Evolutionary conservation across 2,329 filamentous ascomycete genomes (phyloP).

Genomic region (Sporothrix variecibatus): DNA sequence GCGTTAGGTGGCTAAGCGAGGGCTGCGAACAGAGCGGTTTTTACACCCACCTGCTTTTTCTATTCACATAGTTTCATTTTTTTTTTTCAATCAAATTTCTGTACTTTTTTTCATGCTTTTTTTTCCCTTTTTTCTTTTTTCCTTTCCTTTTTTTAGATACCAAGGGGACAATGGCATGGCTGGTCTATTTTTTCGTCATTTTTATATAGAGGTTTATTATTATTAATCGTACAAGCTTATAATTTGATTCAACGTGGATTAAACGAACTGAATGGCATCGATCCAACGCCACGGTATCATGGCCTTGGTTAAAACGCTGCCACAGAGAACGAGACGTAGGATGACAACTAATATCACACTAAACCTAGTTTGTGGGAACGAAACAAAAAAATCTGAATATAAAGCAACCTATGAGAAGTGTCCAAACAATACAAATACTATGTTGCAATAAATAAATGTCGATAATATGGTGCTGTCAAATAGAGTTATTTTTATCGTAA

Average conservation of each 20-base stretch:
- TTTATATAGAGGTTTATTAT: not conserved
- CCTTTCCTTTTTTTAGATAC: not conserved
- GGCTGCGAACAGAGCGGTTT: not conserved
- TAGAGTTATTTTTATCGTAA: not conserved
- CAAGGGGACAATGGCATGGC: not conserved
- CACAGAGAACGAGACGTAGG: too few relatives aligned
- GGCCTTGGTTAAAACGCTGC: too few relatives aligned
- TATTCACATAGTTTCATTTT: not conserved
- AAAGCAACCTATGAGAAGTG: too few relatives aligned
- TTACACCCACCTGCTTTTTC: not conserved
- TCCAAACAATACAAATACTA: not conserved
- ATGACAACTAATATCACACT: too few relatives aligned
- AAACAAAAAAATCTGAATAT: too few relatives aligned
- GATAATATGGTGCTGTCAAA: not conserved
- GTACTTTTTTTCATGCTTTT: not conserved
- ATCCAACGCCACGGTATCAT: too few relatives aligned
- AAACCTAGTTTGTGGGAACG: too few relatives aligned
- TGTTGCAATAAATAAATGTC: not conserved
- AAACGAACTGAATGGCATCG: too few relatives aligned
- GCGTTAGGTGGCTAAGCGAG: constrained; percentile 18
- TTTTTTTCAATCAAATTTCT: not conserved
- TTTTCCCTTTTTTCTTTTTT: not conserved
- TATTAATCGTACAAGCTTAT: not conserved
- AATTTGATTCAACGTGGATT: not conserved
- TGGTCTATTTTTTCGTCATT: not conserved